Evolutionary conservation across 78 protist genomes (phyloP), one percentile per base, ranked within the genome.

Genomic region (Dictyostelium purpureum): DNA sequence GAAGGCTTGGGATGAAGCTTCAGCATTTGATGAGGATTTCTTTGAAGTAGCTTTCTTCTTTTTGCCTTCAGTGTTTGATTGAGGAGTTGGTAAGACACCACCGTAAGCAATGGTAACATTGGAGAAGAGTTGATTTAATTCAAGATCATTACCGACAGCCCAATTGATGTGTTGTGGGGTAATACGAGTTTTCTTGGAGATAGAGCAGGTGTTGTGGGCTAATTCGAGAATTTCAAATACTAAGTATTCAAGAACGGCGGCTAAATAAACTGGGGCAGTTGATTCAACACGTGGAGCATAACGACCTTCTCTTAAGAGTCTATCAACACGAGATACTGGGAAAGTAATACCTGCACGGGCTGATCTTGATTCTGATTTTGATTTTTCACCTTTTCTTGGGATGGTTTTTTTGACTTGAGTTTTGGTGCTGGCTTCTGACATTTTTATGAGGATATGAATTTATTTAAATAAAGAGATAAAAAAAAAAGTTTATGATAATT

Each of bases 181-280:
- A 94, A 98, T 98, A 88, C 99, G 96, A 16, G 85, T 51, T 94
- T 95, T 96, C 77, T 96, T 95, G 95, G 96, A 77, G 92, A 96
- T 97, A 45, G 97, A 93, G 47, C 99, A 96, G 43, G 97, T 98
- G 92, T 98, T 99, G 73, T 98, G 98, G 11, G 99, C 99, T 33
- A 98, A 88, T 94, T 98, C 99, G 76, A 99, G 95, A 35, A 98
- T 95, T 87, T 99, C 99, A 45, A 98, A 98, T 1, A 98, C 88
- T 49, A 98, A 87, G 96, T 99, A 99, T 94, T 99, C 99, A 31
- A 98, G 77, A 42, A 99, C 99, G 85, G 99, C 99, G 5, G 99
- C 98, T 33, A 98, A 87, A 97, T 98, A 98, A 31, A 99, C 99
- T 49, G 96, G 94, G 33, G 96, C 96, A n/a, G 59, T 90, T 4